Evolutionary conservation across 768 basidiomycete species (phyloP).

Genomic region (Pleurotus tuoliensis): DNA sequence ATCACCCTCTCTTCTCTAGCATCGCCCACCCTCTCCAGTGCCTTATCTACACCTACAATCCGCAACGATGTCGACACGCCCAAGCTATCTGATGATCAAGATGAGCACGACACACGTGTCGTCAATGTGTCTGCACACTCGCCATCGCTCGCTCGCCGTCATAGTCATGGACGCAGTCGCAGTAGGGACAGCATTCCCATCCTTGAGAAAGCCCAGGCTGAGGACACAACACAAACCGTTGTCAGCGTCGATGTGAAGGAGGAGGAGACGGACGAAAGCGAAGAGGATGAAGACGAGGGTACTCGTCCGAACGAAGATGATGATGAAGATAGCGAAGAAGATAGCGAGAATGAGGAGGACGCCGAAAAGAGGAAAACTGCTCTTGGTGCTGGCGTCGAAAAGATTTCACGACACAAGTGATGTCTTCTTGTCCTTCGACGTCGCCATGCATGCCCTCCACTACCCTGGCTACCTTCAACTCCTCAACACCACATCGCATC

Average conservation of each 20-base stretch:
- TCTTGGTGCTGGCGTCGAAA: conserved; percentile 47
- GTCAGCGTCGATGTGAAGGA: conserved; percentile 14
- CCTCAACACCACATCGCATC: not conserved
- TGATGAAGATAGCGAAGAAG: conserved; percentile 12
- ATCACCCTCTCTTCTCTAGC: not conserved
- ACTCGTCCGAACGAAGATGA: not conserved
- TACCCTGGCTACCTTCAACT: not conserved
- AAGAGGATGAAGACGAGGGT: conserved; percentile 17
- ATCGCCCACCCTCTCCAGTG: not conserved
- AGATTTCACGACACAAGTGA: conserved; percentile 39
- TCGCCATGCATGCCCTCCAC: not conserved
- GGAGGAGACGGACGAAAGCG: conserved; percentile 16
- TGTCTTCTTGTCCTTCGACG: not conserved
- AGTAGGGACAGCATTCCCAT: conserved; percentile 14
- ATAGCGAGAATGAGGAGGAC: conserved; percentile 25
- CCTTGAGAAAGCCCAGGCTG: conserved; percentile 19
- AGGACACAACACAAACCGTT: not conserved
- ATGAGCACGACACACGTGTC: conserved; percentile 29
- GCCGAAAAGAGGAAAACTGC: conserved; percentile 28
- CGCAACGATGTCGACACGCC: not conserved
- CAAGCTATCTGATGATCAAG: conserved; percentile 14
- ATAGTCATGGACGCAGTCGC: conserved; percentile 15
- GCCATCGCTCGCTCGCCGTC: conserved; percentile 10
- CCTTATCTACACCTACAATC: not conserved
- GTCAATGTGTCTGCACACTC: conserved; percentile 30